Evolutionary conservation across 257 asterid genomes (phyloP).

Genomic region (Petunia secreta): DNA sequence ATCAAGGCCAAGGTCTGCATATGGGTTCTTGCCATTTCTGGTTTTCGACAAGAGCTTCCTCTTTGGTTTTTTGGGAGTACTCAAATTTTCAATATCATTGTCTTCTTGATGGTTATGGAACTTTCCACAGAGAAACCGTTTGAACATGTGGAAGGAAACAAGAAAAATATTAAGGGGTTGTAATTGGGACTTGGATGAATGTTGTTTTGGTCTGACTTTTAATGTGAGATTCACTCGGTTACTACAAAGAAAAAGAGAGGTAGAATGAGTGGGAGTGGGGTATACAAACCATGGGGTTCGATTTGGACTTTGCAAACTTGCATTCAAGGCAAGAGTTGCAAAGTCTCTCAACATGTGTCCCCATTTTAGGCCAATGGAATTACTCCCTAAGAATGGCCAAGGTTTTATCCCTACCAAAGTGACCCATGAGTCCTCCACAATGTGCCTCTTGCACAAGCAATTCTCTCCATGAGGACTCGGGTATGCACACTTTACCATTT

Average conservation of each 20-base stretch:
- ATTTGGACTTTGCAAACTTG: no score
- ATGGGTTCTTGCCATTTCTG: slow-evolving; percentile 44
- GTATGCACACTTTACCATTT: no score
- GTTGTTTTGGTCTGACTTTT: slow-evolving; percentile 9
- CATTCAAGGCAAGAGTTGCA: no score
- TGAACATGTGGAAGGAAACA: neutral
- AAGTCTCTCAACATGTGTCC: no score
- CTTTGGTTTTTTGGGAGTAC: neutral
- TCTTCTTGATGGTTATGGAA: neutral
- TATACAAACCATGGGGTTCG: no score
- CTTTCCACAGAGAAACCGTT: neutral
- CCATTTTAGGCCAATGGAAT: no score
- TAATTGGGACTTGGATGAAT: neutral
- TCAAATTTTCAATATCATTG: neutral
- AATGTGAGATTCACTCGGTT: neutral
- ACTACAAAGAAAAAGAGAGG: neutral
- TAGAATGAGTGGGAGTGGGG: no score
- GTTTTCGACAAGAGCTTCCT: neutral
- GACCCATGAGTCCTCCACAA: no score
- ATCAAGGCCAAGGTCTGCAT: slow-evolving; percentile 53
- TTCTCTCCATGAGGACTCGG: no score
- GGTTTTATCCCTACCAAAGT: no score
- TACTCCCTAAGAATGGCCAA: no score
- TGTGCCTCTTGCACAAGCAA: no score
- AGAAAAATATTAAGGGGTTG: neutral